Evolutionary conservation across 2,329 filamentous ascomycete genomes (phyloP), one percentile per base, ranked within the genome.

Genomic region (Helicocarpus griseus): DNA sequence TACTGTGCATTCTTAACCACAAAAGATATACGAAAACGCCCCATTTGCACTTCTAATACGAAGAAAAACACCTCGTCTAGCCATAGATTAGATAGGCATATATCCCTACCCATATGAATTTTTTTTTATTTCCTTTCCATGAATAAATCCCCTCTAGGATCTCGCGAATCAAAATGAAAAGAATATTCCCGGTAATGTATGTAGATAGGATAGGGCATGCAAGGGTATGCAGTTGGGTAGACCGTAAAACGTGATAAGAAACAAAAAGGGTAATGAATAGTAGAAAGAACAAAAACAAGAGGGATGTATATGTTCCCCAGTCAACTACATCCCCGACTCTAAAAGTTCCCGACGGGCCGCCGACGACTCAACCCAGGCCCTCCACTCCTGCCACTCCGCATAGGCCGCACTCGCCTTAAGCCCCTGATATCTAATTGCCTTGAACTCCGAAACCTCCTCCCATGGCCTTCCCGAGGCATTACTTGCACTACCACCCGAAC

Each of bases 381-480:
- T 81, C 87, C 89, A 96, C 58, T 78, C 78, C 74, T 80, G 83
- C 77, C 83, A 97, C 61, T 91, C 86, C 1, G 67, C 69, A 65
- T 87, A 95, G 46, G 70, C 74, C 54, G 93, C 67, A 51, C 75
- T 82, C 50, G 83, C 79, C 73, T 88, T 90, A 70, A 83, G 82
- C 19, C 93, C 93, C 69, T 93, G 87, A 67, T 97, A 98, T 59
- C 87, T 79, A 51, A 90, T 83, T 2, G 93, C 82, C 60, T 82
- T 82, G 66, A 95, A 75, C 48, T 87, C 82, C 19, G 68, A 71
- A 2, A 96, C 82, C 54, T 88, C 83, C 58, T 78, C 78, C 91
- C 90, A 97, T 38, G 80, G 67, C 33, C 61, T 64, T 49, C 57
- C 50, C 5, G 58, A 52, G 17, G 28, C 53, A 24, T 57, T 39